Conservation (phyloP, 2,329 filamentous ascomycete species). For the Chaetomiaceae sp. region DNA sequence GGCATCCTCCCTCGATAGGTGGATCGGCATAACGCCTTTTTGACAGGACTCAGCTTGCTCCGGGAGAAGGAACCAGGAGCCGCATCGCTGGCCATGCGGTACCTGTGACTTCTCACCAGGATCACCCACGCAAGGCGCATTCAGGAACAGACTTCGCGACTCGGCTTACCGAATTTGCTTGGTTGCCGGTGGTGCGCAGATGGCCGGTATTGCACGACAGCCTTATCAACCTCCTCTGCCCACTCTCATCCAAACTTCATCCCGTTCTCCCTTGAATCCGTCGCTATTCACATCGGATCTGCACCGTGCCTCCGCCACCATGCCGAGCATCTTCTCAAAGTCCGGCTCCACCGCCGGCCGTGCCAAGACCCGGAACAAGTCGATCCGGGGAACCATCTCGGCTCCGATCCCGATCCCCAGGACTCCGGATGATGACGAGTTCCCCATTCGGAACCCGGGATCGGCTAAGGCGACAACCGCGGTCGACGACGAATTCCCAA, state of each 20-base stretch:
- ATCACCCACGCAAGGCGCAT: conserved; percentile 22
- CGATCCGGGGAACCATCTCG: conserved; percentile 58
- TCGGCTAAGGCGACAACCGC: conserved; percentile 34
- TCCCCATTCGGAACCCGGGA: conserved; percentile 46
- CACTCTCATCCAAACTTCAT: conserved; percentile 6
- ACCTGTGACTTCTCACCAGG: conserved; percentile 17
- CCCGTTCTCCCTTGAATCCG: conserved; percentile 18
- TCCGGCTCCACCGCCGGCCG: conserved; percentile 38
- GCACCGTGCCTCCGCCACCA: conserved; percentile 30
- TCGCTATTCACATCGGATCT: conserved; percentile 1
- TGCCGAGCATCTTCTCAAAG: conserved; percentile 42
- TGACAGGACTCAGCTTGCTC: conserved; percentile 12
- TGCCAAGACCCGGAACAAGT: conserved; percentile 39
- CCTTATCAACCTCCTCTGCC: conserved; percentile 21
- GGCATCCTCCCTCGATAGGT: conserved; percentile 6
- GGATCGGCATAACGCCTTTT: conserved; percentile 1
- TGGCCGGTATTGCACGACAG: conserved; percentile 25
- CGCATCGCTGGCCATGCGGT: conserved; percentile 33
- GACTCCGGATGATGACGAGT: conserved; percentile 49
- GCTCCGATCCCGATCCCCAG: conserved; percentile 54
- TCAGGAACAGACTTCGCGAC: conserved; percentile 23
- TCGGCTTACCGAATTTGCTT: conserved; percentile 11
- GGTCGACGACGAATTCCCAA: conserved; percentile 31
- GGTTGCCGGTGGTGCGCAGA: conserved; percentile 24
- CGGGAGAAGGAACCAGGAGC: conserved; percentile 16